Evolutionary conservation across 1,284 basidiomycete species (phyloP).

Genomic region (Sporisorium graminicola): DNA sequence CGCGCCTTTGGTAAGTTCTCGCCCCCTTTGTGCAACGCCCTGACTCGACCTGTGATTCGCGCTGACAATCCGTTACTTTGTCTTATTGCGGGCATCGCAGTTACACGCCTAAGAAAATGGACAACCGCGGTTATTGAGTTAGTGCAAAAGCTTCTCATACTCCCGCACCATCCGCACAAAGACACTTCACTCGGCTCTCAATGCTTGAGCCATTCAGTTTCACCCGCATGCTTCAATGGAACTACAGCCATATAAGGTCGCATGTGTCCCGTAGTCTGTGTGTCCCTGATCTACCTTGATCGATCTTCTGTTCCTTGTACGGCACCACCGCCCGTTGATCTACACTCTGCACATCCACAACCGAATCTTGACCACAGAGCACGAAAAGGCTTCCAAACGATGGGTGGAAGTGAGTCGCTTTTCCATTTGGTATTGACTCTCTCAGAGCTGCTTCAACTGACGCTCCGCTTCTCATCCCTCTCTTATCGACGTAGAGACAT

Average conservation of each 20-base stretch:
- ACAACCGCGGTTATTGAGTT: neutral
- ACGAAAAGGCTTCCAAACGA: neutral
- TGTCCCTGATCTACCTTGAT: neutral
- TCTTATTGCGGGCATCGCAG: neutral
- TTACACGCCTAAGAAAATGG: neutral
- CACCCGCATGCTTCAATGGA: neutral
- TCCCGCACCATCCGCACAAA: neutral
- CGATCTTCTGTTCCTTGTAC: neutral
- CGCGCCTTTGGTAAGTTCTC: conserved; percentile 35
- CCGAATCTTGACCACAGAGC: neutral
- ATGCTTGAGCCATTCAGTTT: neutral
- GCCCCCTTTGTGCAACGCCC: neutral
- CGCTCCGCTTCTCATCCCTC: neutral
- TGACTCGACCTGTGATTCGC: too few species aligned
- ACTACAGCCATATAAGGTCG: neutral
- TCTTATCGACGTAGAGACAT: conserved; percentile 16
- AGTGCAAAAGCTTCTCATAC: neutral
- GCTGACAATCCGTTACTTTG: neutral
- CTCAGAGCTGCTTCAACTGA: neutral
- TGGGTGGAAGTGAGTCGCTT: neutral
- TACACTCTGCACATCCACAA: neutral
- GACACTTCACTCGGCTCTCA: neutral
- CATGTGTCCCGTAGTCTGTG: neutral
- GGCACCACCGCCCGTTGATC: neutral
- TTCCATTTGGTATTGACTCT: neutral